Conservation (phyloP, 2,329 filamentous ascomycete genomes). For the Pseudocercospora cruenta region DNA sequence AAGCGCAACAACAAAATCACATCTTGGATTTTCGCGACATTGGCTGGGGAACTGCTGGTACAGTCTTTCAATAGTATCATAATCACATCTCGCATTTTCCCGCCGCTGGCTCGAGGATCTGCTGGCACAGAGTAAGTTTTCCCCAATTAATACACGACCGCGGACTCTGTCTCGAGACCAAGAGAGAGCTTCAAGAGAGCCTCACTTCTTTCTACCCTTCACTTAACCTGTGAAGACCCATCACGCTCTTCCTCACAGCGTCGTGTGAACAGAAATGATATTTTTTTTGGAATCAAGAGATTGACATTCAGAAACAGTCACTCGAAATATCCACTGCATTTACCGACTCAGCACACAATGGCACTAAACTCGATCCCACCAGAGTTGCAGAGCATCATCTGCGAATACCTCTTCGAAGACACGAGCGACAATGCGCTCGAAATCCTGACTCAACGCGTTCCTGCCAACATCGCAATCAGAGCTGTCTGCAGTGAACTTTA, state of each 20-base stretch:
- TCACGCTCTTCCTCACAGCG: neutral
- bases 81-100: too few relatives aligned
- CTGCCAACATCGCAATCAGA: neutral
- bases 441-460: neutral
- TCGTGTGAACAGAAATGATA: neutral
- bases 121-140: neutral
- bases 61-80: neutral
- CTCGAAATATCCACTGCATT: neutral
- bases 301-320: neutral
- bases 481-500: neutral
- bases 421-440: slow-evolving; percentile 1
- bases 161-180: neutral
- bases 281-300: neutral
- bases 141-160: neutral
- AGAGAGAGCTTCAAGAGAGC: neutral
- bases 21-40: too few relatives aligned
- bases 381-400: slow-evolving; percentile 6
- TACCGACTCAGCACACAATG: neutral
- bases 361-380: neutral
- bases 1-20: neutral
- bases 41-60: too few relatives aligned
- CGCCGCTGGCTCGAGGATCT: too few relatives aligned
- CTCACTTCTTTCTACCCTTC: neutral
- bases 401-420: slow-evolving; percentile 6
- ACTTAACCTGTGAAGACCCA: neutral